These are phyloP conservation scores for Arabidopsis thaliana DNA, from an alignment of 345 rosid species.

Conservation along the genomic window DNA sequence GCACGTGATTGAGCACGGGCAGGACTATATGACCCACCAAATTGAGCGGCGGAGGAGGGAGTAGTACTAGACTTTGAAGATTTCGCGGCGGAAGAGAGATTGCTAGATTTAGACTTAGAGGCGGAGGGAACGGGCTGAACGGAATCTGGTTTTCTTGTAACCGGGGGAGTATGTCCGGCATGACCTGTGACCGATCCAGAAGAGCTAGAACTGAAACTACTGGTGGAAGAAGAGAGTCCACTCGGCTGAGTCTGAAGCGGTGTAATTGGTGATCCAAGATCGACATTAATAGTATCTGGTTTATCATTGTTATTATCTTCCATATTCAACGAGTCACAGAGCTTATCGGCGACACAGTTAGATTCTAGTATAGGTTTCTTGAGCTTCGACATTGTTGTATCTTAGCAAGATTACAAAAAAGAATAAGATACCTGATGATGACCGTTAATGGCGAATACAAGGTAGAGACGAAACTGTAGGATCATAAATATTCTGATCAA, in stretches of 20 bases:
- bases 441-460: slow-evolving; percentile 34
- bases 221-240: slow-evolving; percentile 36
- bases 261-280: slow-evolving; percentile 91
- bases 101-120: neutral
- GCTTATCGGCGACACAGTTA: slow-evolving; percentile 47
- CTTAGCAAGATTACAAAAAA: neutral
- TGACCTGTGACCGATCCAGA: slow-evolving; percentile 80
- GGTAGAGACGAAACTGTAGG: slow-evolving; percentile 24
- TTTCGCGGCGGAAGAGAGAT: neutral
- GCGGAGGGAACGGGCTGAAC: neutral
- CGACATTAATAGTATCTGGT: slow-evolving; percentile 76
- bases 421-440: slow-evolving; percentile 30
- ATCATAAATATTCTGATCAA: slow-evolving; percentile 16
- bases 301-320: slow-evolving; percentile 52
- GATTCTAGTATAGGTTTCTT: neutral
- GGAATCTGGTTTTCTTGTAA: slow-evolving; percentile 49
- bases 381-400: slow-evolving; percentile 16
- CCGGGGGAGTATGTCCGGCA: slow-evolving; percentile 38
- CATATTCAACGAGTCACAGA: slow-evolving; percentile 58
- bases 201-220: slow-evolving; percentile 76
- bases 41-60: neutral
- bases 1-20: slow-evolving; percentile 9
- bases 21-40: neutral
- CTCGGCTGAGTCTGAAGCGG: slow-evolving; percentile 66
- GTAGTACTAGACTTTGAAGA: slow-evolving; percentile 23